Evolutionary conservation across 805 yeast species (phyloP).

Genomic region (Diddensiella caesifluorescens): DNA sequence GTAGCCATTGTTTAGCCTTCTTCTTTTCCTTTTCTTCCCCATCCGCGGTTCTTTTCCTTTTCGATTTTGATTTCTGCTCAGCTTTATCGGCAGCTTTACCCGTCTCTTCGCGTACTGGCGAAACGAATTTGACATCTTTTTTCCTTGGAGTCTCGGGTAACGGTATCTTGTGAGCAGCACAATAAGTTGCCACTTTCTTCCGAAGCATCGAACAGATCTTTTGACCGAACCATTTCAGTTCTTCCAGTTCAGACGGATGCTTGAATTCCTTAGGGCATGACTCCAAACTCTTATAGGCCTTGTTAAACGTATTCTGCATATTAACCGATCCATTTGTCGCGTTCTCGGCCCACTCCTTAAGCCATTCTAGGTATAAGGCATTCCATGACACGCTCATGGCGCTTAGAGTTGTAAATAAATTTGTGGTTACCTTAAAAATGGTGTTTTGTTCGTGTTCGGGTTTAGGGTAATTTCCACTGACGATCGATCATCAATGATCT

Average conservation of each 20-base stretch:
- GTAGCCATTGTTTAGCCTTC: slow-evolving; percentile 50
- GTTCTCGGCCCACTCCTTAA: slow-evolving; percentile 23
- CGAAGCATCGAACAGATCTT: slow-evolving; percentile 52
- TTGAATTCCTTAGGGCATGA: slow-evolving; percentile 41
- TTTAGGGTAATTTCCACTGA: too few species aligned
- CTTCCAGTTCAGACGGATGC: slow-evolving; percentile 53
- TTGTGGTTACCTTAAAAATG: too few species aligned
- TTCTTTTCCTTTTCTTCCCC: slow-evolving; percentile 19
- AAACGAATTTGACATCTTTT: slow-evolving; percentile 4
- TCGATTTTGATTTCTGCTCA: slow-evolving; percentile 2
- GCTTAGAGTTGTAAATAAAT: too few species aligned
- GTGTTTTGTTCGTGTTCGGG: too few species aligned
- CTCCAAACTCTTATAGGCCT: slow-evolving; percentile 51
- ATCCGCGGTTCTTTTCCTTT: background rate
- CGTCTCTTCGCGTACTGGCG: slow-evolving; percentile 12
- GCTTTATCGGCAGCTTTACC: slow-evolving; percentile 6
- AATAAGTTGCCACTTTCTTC: slow-evolving; percentile 45
- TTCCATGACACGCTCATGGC: slow-evolving; percentile 18
- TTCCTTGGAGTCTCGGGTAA: slow-evolving; percentile 39
- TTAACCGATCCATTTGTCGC: slow-evolving; percentile 3
- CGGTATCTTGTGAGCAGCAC: slow-evolving; percentile 46
- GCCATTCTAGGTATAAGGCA: slow-evolving; percentile 27
- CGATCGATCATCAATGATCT: too few species aligned
- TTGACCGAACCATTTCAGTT: slow-evolving; percentile 67
- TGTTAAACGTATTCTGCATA: slow-evolving; percentile 39